Evolutionary conservation across 2,329 filamentous ascomycete species (phyloP), one percentile per base, ranked within the genome.

Genomic region (Colletotrichum sp.): DNA sequence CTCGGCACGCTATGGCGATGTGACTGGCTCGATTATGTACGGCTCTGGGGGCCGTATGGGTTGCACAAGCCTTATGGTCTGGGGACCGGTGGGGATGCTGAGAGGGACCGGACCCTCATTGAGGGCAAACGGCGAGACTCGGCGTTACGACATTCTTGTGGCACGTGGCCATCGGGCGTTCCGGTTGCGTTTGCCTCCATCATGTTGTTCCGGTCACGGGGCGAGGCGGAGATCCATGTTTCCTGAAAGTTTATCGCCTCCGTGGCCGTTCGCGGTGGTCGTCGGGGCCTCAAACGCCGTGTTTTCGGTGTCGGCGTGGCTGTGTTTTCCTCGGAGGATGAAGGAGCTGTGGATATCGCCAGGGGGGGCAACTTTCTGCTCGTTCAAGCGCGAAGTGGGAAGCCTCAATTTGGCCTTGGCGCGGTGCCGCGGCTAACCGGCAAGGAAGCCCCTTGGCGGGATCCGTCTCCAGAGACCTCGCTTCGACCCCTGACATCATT

Each of bases 301-400:
- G n/a, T 49, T 61, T 49, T 76, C 64, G 63, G 73, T 73, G n/a
- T 76, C 69, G 73, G 57, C n/a, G 39, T 64, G 73, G 64, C 73
- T 68, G 39, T 61, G 73, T 59, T 55, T 32, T 32, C 15, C 61
- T 76, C 64, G 27, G 64, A 65, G 25, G 39, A 69, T 62, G 67
- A 66, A 19, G n/a, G 29, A 49, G 52, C 30, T 61, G 55, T 62
- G 62, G 69, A 39, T 62, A 15, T 72, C 36, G 22, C 36, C 25
- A 39, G 30, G 52, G 30, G 52, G 44, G 11, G 44, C 44, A 52
- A 49, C 19, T 36, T 22, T 44, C 15, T 39, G 52, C 32, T 27
- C 57, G 27, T 15, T 52, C 59, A 71, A 27, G 27, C 30, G 61
- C 61, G 39, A 29, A 30, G 29, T 29, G 39, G 44, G 69, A 63